phyloP scores from a whole-genome alignment of 768 basidiomycete genomes.

The Tulasnella sp. region DNA sequence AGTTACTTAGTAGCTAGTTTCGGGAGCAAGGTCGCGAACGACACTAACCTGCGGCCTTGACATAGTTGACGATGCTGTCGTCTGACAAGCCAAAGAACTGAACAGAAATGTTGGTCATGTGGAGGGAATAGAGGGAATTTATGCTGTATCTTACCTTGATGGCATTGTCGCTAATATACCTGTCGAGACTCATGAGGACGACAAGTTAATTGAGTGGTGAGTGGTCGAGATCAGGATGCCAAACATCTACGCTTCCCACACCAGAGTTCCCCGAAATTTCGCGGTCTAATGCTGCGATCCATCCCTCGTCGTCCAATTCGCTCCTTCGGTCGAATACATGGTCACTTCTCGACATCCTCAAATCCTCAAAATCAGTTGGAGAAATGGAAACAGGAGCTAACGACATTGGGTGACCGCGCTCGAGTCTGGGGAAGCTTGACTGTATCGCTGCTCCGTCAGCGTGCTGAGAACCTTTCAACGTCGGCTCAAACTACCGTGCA shows the following conservation, averaged over 20 bases:
- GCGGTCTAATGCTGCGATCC: constrained; percentile 21
- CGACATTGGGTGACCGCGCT: constrained; percentile 15
- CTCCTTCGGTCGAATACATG: constrained; percentile 9
- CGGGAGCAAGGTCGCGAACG: constrained; percentile 13
- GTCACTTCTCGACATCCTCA: constrained; percentile 17
- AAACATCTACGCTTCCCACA: constrained; percentile 31
- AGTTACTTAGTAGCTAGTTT: background rate
- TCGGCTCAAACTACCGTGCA: constrained; percentile 64
- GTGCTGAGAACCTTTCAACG: constrained; percentile 62
- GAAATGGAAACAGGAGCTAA: constrained; percentile 27
- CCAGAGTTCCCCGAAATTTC: constrained; percentile 22
- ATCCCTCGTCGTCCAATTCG: constrained; percentile 19
- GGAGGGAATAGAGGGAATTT: background rate
- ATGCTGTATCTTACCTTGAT: constrained; percentile 40
- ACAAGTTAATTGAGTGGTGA: constrained; percentile 13
- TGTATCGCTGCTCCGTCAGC: constrained; percentile 36
- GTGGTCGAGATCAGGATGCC: constrained; percentile 26
- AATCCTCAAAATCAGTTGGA: background rate
- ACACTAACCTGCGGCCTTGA: constrained; percentile 76
- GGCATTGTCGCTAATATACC: constrained; percentile 47
- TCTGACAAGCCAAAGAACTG: constrained; percentile 87
- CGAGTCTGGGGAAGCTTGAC: constrained; percentile 22
- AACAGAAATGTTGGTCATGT: background rate
- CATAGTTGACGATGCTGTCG: constrained; percentile 81
- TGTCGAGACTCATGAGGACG: constrained; percentile 35